Conservation (phyloP, 2,329 filamentous ascomycete genomes). For the Parafenestella ontariensis region DNA sequence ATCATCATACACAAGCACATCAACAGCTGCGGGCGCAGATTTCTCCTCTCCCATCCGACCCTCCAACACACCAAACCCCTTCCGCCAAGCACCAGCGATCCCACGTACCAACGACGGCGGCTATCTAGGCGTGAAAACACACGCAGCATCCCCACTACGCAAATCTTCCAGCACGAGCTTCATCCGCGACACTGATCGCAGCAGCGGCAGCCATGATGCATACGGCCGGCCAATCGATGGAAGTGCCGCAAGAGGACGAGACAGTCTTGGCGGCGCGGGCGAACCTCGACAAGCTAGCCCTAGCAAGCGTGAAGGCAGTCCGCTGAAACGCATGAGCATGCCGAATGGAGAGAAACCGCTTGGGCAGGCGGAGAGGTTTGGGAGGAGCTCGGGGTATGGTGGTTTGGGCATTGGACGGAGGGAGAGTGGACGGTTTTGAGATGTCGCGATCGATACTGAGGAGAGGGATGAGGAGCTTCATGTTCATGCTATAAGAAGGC, state of each 20-base stretch:
- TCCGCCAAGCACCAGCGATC: conserved; percentile 61
- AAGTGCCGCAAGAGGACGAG: conserved; percentile 14
- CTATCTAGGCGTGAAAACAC: conserved; percentile 79
- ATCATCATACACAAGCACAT: conserved; percentile 46
- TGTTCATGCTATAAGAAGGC: neutral
- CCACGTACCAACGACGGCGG: conserved; percentile 70
- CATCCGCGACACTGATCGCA: conserved; percentile 37
- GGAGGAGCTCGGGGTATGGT: conserved; percentile 30
- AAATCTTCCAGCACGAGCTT: conserved; percentile 72
- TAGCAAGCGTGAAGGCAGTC: conserved; percentile 48
- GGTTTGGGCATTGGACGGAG: conserved; percentile 33
- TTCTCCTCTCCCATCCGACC: conserved; percentile 58
- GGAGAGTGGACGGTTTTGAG: conserved; percentile 35
- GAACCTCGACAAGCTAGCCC: conserved; percentile 45
- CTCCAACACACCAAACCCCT: conserved; percentile 54
- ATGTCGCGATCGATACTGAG: neutral
- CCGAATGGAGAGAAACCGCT: conserved; percentile 30
- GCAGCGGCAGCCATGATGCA: neutral
- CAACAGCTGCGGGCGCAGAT: conserved; percentile 43
- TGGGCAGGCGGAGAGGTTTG: conserved; percentile 25
- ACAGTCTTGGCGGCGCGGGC: conserved; percentile 29
- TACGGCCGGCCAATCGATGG: neutral
- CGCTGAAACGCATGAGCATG: conserved; percentile 54
- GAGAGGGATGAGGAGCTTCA: neutral
- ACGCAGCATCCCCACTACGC: conserved; percentile 82